phyloP scores from a whole-genome alignment of 768 basidiomycete species.

The Tulasnella sp. region DNA sequence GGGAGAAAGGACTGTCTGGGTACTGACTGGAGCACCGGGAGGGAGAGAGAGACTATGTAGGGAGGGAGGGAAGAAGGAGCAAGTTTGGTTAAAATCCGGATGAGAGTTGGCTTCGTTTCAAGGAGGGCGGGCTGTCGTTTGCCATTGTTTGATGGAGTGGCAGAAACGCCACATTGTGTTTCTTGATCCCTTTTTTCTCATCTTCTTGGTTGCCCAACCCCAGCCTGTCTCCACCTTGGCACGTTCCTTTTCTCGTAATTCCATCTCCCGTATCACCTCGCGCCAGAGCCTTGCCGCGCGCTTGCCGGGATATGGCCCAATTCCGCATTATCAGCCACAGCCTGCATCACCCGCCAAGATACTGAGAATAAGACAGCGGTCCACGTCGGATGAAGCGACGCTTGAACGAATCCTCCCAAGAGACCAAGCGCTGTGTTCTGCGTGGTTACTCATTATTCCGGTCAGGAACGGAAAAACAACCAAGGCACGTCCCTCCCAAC shows the following conservation, averaged over 20 bases:
- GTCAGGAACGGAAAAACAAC: background rate
- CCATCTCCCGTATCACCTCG: too few species aligned
- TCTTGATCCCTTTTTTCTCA: background rate
- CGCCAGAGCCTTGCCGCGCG: too few species aligned
- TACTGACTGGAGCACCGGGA: conserved; percentile 33
- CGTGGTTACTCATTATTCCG: background rate
- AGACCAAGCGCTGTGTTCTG: too few species aligned
- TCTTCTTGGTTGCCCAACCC: background rate
- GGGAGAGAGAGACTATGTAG: background rate
- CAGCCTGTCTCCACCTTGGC: background rate
- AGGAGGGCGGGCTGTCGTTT: background rate
- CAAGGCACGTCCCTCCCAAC: background rate
- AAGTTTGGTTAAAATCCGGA: background rate
- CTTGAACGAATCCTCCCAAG: too few species aligned
- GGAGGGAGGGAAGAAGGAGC: background rate
- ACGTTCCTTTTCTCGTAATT: background rate
- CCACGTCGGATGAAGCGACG: too few species aligned
- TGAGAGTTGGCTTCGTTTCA: background rate
- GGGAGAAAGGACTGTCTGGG: conserved; percentile 21
- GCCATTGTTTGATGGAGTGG: background rate
- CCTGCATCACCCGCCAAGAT: too few species aligned
- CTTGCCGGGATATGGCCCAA: too few species aligned
- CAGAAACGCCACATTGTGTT: background rate
- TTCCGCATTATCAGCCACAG: too few species aligned
- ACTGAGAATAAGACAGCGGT: too few species aligned